Base-by-base conservation (phyloP, 192 early-diverging fungal species). In the Fimicolochytrium jonesii region DNA sequence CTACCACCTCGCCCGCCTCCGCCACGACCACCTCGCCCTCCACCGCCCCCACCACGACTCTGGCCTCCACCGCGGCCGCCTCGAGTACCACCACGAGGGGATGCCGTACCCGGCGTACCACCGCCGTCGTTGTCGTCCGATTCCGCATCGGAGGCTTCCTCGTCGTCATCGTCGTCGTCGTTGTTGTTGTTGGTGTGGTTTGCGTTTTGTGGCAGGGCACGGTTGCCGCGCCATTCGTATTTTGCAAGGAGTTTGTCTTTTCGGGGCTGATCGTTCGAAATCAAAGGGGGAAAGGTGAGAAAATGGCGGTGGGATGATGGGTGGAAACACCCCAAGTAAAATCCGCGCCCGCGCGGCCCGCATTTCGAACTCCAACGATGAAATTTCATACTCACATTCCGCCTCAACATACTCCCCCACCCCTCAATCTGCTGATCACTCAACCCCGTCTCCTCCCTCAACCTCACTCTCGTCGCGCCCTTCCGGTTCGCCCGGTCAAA, bases 391-490 rank as follows among this genome's bases (percentile, higher is more conserved):
- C 85, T 79, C 76, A 89, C 88, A 61, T 92, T 91, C 44, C 91
- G 75, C 43, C 76, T 73, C 63, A 91, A 86, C 93, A 97, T 95
- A 17, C 80, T 81, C 35, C 74, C 84, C 94, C 94, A 97, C 31
- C 94, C 94, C 63, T 94, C 91, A 4, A 97, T 73, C 72, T 95
- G 92, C 68, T 97, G 92, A 59, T 94, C 88, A 5, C 83, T 87
- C 80, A 92, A 82, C 22, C 83, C 78, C 2, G 92, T 91, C 56
- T 78, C 65, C 30, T 79, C 70, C 18, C 81, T 76, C 20, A 97
- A 70, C 13, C 72, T 59, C 30, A 64, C 75, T 35, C 94, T 71
- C 42, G 77, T 73, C 10, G 77, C 63, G 4, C 81, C 77, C 46
- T 87, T 88, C 44, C 92, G 78, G 25, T 77, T 62, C 23, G 72